Evolutionary conservation across 352 stramenopile genomes (phyloP), one percentile per base, ranked within the genome.

Genomic region (Phytophthora crassamura): DNA sequence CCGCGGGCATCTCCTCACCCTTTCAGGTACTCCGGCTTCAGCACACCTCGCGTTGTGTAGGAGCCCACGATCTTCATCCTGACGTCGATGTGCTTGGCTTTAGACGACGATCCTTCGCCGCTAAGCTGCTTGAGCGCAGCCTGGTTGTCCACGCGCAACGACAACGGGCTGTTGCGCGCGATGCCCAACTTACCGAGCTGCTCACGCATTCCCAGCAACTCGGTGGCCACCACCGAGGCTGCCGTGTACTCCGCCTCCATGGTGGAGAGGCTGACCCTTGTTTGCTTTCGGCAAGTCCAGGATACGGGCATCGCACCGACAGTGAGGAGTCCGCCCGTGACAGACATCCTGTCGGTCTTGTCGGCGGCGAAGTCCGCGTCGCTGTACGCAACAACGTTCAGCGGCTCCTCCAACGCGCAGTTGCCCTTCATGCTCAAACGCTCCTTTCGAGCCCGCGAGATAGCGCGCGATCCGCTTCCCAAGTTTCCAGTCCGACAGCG

Each of bases 351-450:
- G 5, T 62, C 49, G 4, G 18, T 9, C 22, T 70, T 73, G 47
- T 74, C 57, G 1, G 47, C 61, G 0, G 71, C 67, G n/a, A 54
- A 79, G 20, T 75, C n/a, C 0, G 57, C 52, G 39, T 79, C 67
- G 16, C 50, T 74, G 54, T 69, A 74, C 9, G 7, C 32, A 4
- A 56, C 41, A 0, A 74, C 54, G 12, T 28, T 28, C 22, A 28
- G 22, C 22, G 22, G 22, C 22, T 28, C 22, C 22, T 28, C 22
- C 22, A 28, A 28, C 22, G 22, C 4, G 22, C 22, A 28, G 4
- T 28, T 28, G 22, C 22, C 22, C 22, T 28, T 28, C 22, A 28
- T 28, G 22, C 22, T 28, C n/a, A n/a, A n/a, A n/a, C n/a, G 4
- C 4, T 2, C 2, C 22, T 4, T 28, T 4, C 2, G 4, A 2